Conservation (phyloP, 1,284 basidiomycete species). For the Sporisorium exsertum region DNA sequence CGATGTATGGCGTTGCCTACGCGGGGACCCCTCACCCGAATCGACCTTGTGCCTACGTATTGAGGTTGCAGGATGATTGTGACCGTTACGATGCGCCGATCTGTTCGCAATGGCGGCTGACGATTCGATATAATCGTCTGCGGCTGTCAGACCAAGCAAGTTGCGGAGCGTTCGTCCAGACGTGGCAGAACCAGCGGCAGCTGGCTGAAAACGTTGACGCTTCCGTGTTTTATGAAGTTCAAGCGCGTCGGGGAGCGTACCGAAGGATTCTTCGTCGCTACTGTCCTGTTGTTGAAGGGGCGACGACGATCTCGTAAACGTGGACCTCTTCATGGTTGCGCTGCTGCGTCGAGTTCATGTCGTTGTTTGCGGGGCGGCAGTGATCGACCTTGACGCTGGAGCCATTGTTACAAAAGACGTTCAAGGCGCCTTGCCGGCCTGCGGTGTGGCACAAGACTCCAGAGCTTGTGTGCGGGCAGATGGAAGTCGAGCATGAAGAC, state of each 20-base stretch:
- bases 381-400: background rate
- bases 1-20: background rate
- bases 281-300: slow-evolving; percentile 2
- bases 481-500: background rate
- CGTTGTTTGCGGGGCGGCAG: too few relatives aligned
- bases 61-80: background rate
- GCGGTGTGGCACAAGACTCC: background rate
- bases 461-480: background rate
- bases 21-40: background rate
- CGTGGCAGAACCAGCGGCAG: background rate
- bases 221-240: slow-evolving; percentile 1
- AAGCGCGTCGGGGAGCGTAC: background rate
- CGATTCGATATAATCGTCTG: slow-evolving; percentile 44
- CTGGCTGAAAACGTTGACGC: slow-evolving; percentile 14
- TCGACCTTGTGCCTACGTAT: background rate
- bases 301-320: slow-evolving; percentile 1
- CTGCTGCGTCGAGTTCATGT: background rate
- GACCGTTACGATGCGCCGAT: background rate
- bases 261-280: slow-evolving; percentile 22
- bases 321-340: slow-evolving; percentile 18
- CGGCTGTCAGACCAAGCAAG: slow-evolving; percentile 33
- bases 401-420: background rate
- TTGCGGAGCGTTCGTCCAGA: slow-evolving; percentile 12
- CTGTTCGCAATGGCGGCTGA: background rate
- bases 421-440: background rate